Evolutionary conservation across 805 yeast genomes (phyloP).

Genomic region (Ogataea nonfermentans): DNA sequence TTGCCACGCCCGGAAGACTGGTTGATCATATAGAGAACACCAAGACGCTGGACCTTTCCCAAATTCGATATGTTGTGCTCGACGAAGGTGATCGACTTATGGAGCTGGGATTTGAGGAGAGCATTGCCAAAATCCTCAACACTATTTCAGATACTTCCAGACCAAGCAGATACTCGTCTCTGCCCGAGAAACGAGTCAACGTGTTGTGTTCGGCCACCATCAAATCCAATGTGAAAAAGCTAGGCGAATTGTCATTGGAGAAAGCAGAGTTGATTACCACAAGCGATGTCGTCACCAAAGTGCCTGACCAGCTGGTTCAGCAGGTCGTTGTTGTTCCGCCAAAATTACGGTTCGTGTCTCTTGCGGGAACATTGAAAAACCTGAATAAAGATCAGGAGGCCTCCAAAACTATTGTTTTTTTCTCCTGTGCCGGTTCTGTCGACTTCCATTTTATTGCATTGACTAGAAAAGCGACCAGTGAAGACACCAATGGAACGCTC

Average conservation of each 20-base stretch:
- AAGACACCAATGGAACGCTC: constrained; percentile 24
- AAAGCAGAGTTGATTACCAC: constrained; percentile 68
- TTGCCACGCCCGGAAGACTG: constrained; percentile 96
- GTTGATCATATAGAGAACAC: constrained; percentile 95
- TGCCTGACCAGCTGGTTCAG: constrained; percentile 90
- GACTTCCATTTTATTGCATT: constrained; percentile 84
- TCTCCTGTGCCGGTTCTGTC: constrained; percentile 95
- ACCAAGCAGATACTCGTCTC: constrained; percentile 43
- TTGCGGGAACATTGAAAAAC: constrained; percentile 62
- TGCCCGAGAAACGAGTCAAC: constrained; percentile 73
- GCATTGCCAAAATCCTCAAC: constrained; percentile 71
- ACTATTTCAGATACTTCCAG: constrained; percentile 44
- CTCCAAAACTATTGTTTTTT: constrained; percentile 73
- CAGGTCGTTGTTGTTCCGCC: constrained; percentile 86
- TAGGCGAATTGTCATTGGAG: constrained; percentile 74
- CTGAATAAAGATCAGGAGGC: constrained; percentile 36
- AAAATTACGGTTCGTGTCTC: constrained; percentile 79
- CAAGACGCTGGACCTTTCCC: constrained; percentile 62
- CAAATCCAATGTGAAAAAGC: constrained; percentile 71
- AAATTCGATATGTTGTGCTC: constrained; percentile 80
- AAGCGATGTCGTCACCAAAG: constrained; percentile 38
- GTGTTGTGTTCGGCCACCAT: constrained; percentile 94
- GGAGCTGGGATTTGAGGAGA: constrained; percentile 96
- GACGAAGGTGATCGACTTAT: constrained; percentile 97
- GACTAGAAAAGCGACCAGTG: constrained; percentile 38